phyloP scores from a whole-genome alignment of 768 basidiomycete genomes.

The Lentinula aciculospora region DNA sequence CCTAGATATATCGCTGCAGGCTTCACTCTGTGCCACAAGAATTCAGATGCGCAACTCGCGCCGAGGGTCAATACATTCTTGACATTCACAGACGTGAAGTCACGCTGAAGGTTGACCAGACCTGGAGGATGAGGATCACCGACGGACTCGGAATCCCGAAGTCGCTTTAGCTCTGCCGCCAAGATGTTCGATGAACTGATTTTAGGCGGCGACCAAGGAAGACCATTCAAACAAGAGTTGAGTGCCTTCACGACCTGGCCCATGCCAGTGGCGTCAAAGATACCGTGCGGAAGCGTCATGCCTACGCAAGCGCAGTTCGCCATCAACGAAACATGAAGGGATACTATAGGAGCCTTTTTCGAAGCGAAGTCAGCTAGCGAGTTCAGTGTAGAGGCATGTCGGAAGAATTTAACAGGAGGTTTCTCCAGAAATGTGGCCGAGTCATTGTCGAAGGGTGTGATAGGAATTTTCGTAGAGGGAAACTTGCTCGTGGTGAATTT shows the following conservation, averaged over 20 bases:
- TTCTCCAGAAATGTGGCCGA: neutral
- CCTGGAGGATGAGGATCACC: neutral
- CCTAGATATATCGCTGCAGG: neutral
- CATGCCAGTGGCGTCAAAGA: slow-evolving; percentile 3
- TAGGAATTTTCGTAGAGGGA: neutral
- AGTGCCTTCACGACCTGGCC: slow-evolving; percentile 1
- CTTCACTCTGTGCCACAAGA: slow-evolving; percentile 5
- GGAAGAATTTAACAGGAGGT: slow-evolving; percentile 4
- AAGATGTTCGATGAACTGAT: neutral
- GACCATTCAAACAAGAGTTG: neutral
- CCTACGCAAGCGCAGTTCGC: slow-evolving; percentile 4
- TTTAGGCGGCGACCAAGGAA: neutral
- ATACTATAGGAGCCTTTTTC: slow-evolving; percentile 2
- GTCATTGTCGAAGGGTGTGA: neutral
- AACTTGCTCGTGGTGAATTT: slow-evolving; percentile 7
- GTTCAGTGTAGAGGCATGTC: neutral
- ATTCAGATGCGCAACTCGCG: neutral
- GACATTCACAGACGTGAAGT: slow-evolving; percentile 2
- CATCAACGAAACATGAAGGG: slow-evolving; percentile 2
- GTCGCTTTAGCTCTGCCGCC: neutral
- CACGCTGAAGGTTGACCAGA: slow-evolving; percentile 2
- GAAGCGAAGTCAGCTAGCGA: slow-evolving; percentile 1
- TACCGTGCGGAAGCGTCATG: slow-evolving; percentile 5
- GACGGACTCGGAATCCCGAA: neutral
- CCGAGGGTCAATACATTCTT: slow-evolving; percentile 2